Base-by-base conservation (phyloP, 2,329 filamentous ascomycete species). In the Exophiala oligosperma region DNA sequence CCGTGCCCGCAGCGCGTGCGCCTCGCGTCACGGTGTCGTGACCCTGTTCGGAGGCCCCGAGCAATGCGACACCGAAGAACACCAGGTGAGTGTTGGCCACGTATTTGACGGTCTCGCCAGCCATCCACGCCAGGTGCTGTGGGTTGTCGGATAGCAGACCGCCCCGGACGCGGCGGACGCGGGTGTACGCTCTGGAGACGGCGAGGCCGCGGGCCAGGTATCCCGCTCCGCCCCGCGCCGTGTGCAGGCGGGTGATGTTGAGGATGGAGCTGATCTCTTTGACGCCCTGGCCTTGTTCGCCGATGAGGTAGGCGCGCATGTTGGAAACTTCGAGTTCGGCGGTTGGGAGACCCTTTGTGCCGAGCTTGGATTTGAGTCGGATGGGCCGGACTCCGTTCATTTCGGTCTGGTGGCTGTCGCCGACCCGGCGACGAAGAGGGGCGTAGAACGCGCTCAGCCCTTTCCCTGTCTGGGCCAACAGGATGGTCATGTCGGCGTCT, bases 321-420 rank as follows among this genome's bases (percentile, higher is more conserved):
- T 76, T 79, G 14, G 79, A 75, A 2, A 89, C 77, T 59, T 87
- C 86, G 0, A 92, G 79, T 70, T 92, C 88, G 0, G 88, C 89
- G 0, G 89, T 91, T 0, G 89, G 88, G 0, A 92, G 75, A 0
- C 85, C 79, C 48, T 83, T 83, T 0, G 88, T 91, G 26, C 88
- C 89, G 2, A 89, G 78, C 67, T 91, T 92, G 70, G 84, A 83
- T 73, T 92, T 91, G 14, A 92, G 75, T 0, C 88, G 80, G 57
- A 87, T 83, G 62, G 91, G 88, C 8, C 77, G 77, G 6, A 91
- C 77, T 1, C 88, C 88, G 67, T 91, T 91, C 9, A 67, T 70
- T 23, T 41, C 64, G 56, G 49, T 61, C 49, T 49, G 46, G 49
- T 41, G 41, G 32, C 21, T 11, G 12, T 48, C n/a, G 4, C 61